Conservation (phyloP, 2,329 filamentous ascomycete genomes). For the Erysiphe pulchra region DNA sequence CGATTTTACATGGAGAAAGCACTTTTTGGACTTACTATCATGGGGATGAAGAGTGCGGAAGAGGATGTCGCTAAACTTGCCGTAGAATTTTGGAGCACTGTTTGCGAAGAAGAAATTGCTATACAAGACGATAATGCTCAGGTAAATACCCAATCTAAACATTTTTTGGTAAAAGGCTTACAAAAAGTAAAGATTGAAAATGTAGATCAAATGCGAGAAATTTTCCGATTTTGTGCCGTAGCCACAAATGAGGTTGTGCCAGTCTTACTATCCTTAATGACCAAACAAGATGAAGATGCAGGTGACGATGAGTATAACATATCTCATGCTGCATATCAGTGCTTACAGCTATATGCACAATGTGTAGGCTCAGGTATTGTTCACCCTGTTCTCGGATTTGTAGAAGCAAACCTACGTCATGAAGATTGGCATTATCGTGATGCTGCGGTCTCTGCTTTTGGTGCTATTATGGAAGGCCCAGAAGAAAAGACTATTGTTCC, state of each 20-base stretch:
- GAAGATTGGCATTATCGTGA: conserved; percentile 92
- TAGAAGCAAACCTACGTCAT: conserved; percentile 68
- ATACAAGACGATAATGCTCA: conserved; percentile 93
- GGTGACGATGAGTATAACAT: conserved; percentile 94
- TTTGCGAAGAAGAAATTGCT: conserved; percentile 92
- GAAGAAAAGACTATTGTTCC: conserved; percentile 81
- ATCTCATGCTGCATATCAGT: conserved; percentile 85
- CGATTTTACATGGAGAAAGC: conserved; percentile 99
- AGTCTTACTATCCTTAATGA: conserved; percentile 65
- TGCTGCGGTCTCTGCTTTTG: conserved; percentile 88
- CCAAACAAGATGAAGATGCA: conserved; percentile 94
- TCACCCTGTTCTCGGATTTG: conserved; percentile 64
- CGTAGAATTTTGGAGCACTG: conserved; percentile 99
- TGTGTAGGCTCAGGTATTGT: conserved; percentile 70
- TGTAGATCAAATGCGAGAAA: conserved; percentile 43
- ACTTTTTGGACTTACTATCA: conserved; percentile 84
- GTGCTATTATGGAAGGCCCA: conserved; percentile 95
- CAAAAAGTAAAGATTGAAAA: conserved; percentile 7
- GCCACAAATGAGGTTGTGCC: conserved; percentile 87
- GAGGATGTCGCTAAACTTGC: conserved; percentile 96
- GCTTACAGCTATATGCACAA: conserved; percentile 82
- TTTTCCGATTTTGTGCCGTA: conserved; percentile 87
- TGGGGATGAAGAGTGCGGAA: conserved; percentile 95
- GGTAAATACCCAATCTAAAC: conserved; percentile 18
- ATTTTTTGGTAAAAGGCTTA: neutral